Percentiles rank a stretch among this genome's conserved stretches.
phyloP scores from a whole-genome alignment of 1,139 yeast genomes.

The Yamadazyma oceani region DNA sequence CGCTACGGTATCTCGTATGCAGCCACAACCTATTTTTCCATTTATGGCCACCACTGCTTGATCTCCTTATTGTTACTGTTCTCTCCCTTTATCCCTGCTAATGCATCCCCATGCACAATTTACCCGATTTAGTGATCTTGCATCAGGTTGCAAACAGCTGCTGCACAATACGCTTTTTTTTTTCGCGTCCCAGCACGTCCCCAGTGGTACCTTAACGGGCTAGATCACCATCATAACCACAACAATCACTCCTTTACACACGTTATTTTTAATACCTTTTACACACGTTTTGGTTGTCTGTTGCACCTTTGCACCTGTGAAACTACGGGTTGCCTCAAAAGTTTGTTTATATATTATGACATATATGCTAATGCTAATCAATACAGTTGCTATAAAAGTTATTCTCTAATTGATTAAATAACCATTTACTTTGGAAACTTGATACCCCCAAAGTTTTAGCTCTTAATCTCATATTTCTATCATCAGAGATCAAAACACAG shows the following conservation, averaged over 20 bases:
- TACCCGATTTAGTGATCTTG: constrained; percentile 1
- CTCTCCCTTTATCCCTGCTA: too few relatives aligned
- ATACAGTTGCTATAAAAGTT: constrained; percentile 41
- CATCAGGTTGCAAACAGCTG: constrained; percentile 3
- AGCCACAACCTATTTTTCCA: too few relatives aligned
- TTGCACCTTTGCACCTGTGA: too few relatives aligned
- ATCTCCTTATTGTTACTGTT: too few relatives aligned
- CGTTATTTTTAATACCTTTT: too few relatives aligned
- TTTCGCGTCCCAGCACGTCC: constrained; percentile 1
- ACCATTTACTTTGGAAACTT: constrained; percentile 61
- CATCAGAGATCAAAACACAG: constrained; percentile 69
- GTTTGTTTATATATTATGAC: background rate
- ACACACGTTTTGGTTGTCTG: too few relatives aligned
- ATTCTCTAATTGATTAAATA: constrained; percentile 52
- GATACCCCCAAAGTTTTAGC: constrained; percentile 61
- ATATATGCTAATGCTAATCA: constrained; percentile 25
- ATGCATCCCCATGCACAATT: too few relatives aligned
- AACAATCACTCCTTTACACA: too few relatives aligned
- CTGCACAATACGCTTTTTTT: background rate
- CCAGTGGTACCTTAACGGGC: constrained; percentile 2
- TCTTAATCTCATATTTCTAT: constrained; percentile 66
- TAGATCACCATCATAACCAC: too few relatives aligned
- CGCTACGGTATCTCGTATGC: background rate
- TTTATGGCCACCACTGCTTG: too few relatives aligned
- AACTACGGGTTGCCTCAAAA: too few relatives aligned